Evolutionary conservation across 352 stramenopile species (phyloP).

Genomic region (Phytopythium cucurbitacearum): DNA sequence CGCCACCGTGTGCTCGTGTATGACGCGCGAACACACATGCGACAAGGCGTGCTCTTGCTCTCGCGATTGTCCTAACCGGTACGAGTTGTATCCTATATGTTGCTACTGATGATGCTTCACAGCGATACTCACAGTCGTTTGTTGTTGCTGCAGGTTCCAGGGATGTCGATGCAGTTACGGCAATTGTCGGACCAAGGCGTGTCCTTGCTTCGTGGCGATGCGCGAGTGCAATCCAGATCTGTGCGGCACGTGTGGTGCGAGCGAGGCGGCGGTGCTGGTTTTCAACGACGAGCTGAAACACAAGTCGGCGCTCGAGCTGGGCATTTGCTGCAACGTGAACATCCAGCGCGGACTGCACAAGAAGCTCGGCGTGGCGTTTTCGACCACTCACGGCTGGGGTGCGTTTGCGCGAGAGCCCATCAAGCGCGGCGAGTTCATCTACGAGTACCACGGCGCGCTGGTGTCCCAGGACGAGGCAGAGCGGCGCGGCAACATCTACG

Average conservation of each 20-base stretch:
- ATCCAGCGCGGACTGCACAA: slow-evolving; percentile 56
- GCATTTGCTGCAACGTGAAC: slow-evolving; percentile 70
- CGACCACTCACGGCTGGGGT: slow-evolving; percentile 59
- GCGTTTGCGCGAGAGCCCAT: slow-evolving; percentile 58
- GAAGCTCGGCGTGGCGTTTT: slow-evolving; percentile 54
- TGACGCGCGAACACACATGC: slow-evolving; percentile 72
- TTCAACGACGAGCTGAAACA: slow-evolving; percentile 32
- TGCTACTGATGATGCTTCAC: background rate
- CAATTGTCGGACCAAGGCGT: slow-evolving; percentile 61
- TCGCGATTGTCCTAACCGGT: slow-evolving; percentile 68
- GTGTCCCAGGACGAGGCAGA: slow-evolving; percentile 71
- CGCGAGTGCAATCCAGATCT: slow-evolving; percentile 59
- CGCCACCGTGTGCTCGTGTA: slow-evolving; percentile 59
- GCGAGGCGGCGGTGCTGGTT: slow-evolving; percentile 40
- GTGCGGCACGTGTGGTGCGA: slow-evolving; percentile 54
- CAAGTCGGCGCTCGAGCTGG: slow-evolving; percentile 37
- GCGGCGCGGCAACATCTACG: slow-evolving; percentile 78
- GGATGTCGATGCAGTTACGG: slow-evolving; percentile 51
- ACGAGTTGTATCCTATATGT: slow-evolving; percentile 2
- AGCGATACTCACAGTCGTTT: slow-evolving; percentile 6
- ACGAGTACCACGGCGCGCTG: slow-evolving; percentile 61
- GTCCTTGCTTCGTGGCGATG: slow-evolving; percentile 51
- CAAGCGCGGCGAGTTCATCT: slow-evolving; percentile 64
- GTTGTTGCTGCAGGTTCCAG: slow-evolving; percentile 25
- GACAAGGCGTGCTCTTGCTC: slow-evolving; percentile 84